Conservation (phyloP, 176 grass and related monocot species). For the Saccharum officinarum region DNA sequence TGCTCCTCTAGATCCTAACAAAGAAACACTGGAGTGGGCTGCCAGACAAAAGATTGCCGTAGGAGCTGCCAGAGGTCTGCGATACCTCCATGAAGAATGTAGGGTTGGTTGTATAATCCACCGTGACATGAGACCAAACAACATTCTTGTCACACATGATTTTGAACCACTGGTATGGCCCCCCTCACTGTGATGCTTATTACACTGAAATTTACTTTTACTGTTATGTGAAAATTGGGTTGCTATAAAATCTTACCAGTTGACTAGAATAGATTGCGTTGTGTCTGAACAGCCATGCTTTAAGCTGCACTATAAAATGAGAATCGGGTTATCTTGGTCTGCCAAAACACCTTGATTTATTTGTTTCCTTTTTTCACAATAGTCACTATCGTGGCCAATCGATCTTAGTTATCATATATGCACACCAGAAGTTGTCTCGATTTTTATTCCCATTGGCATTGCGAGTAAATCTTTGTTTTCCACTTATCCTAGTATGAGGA, state of each 20-base stretch:
- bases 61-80: conserved; percentile 80
- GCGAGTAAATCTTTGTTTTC: background rate
- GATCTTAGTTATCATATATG: background rate
- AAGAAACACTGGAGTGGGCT: conserved; percentile 68
- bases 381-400: background rate
- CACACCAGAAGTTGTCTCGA: background rate
- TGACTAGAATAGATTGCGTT: background rate
- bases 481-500: background rate
- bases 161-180: conserved; percentile 88
- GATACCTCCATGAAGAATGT: conserved; percentile 96
- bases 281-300: background rate
- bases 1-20: conserved; percentile 52
- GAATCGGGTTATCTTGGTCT: background rate
- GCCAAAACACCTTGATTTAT: background rate
- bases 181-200: background rate
- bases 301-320: background rate
- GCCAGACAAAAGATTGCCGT: conserved; percentile 93
- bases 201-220: background rate
- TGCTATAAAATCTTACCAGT: background rate
- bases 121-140: conserved; percentile 95
- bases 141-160: conserved; percentile 97
- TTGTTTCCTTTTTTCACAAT: background rate
- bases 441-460: background rate
- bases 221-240: background rate
- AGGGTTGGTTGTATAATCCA: conserved; percentile 96